phyloP scores from a whole-genome alignment of 768 basidiomycete species.

The Pleurotus citrinopileatus region DNA sequence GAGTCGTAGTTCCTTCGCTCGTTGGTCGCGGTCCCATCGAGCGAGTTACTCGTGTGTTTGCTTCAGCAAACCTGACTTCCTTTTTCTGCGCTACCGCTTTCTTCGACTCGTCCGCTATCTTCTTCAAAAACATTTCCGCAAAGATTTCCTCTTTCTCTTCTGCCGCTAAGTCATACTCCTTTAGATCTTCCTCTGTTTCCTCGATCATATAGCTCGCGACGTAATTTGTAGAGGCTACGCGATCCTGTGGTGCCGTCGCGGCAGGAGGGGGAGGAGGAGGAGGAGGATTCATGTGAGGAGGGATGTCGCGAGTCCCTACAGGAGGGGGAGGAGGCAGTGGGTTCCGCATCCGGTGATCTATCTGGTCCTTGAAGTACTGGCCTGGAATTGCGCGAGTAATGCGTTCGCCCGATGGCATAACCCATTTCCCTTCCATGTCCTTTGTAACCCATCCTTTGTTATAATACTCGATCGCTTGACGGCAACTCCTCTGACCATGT shows the following conservation, averaged over 20 bases:
- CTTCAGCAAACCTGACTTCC: background rate
- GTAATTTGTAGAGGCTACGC: background rate
- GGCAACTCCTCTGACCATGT: background rate
- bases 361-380: background rate
- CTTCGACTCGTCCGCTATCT: background rate
- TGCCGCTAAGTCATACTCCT: background rate
- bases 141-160: background rate
- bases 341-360: background rate
- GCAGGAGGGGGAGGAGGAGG: background rate
- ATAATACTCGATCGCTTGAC: background rate
- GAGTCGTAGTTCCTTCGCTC: too few relatives aligned
- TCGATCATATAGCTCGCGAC: background rate
- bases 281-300: background rate
- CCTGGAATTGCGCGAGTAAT: background rate
- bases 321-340: background rate
- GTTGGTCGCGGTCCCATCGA: too few relatives aligned
- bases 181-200: background rate
- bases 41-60: background rate
- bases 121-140: background rate
- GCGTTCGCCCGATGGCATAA: background rate
- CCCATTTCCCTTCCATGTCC: background rate
- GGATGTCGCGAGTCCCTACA: too few relatives aligned
- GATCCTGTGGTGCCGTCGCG: background rate
- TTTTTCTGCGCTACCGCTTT: background rate
- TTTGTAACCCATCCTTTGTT: background rate